Conservation (phyloP, 805 yeast genomes). For the Teunomyces barrocoloradensis region DNA sequence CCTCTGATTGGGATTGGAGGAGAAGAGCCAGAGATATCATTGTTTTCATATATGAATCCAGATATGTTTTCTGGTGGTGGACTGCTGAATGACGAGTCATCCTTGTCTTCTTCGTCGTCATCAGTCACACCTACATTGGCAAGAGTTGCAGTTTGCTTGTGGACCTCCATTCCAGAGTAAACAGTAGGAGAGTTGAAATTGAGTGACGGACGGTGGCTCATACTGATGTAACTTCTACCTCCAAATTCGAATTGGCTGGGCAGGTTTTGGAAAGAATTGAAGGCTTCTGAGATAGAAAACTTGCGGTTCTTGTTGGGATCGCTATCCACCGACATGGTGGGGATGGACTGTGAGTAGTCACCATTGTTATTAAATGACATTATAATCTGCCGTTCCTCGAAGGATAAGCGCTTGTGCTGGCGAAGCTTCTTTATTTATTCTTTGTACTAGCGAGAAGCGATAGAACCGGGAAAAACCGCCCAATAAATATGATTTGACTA, state of each 20-base stretch:
- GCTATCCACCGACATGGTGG: neutral
- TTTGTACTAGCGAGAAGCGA: neutral
- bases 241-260: conserved; percentile 28
- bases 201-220: conserved; percentile 25
- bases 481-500: neutral
- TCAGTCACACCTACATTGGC: conserved; percentile 56
- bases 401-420: neutral
- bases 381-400: neutral
- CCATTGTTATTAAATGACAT: conserved; percentile 1
- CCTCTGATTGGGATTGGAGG: conserved; percentile 10
- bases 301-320: conserved; percentile 6
- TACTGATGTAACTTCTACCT: conserved; percentile 40
- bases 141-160: conserved; percentile 55
- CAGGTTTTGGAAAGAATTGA: conserved; percentile 11
- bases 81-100: neutral
- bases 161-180: conserved; percentile 48
- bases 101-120: conserved; percentile 14
- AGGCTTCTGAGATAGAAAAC: conserved; percentile 13
- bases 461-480: neutral
- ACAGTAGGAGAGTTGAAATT: conserved; percentile 41
- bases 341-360: conserved; percentile 1
- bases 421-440: neutral
- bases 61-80: conserved; percentile 3
- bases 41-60: conserved; percentile 4
- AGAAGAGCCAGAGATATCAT: conserved; percentile 3